Conservation (phyloP, 2,329 filamentous ascomycete genomes). For the Fusarium gaditjirri region DNA sequence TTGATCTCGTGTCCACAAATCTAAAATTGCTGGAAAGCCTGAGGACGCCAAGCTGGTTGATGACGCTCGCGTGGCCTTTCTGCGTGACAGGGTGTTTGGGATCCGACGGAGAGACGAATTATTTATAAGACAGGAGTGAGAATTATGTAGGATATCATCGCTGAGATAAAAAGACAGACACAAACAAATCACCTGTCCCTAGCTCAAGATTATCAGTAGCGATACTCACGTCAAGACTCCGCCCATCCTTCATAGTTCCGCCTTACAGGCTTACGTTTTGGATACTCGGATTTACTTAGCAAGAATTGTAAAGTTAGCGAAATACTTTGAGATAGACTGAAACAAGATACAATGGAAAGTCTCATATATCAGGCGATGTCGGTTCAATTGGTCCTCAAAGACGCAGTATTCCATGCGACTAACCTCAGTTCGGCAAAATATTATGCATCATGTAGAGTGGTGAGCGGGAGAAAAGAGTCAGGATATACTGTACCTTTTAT, state of each 20-base stretch:
- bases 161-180: no score
- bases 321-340: fast-evolving
- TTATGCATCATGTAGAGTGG: constrained; percentile 7
- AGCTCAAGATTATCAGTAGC: not conserved
- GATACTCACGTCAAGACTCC: no score
- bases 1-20: not conserved
- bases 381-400: constrained; percentile 20
- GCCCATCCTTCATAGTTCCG: fast-evolving
- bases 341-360: fast-evolving
- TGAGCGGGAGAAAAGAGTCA: fast-evolving
- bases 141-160: no score
- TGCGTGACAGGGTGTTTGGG: constrained; percentile 16
- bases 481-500: not conserved
- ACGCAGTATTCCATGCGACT: constrained; percentile 7
- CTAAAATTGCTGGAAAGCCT: not conserved
- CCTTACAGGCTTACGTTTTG: not conserved
- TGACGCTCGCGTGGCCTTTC: constrained; percentile 11
- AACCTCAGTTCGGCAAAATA: constrained; percentile 31
- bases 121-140: no score
- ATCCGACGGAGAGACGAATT: fast-evolving
- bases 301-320: not conserved
- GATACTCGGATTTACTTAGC: not conserved
- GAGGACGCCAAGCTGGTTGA: not conserved
- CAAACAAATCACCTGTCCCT: no score
- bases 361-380: constrained; percentile 22